Base-by-base conservation (phyloP, 106 monocot species). In the Dendrobium nobile region DNA sequence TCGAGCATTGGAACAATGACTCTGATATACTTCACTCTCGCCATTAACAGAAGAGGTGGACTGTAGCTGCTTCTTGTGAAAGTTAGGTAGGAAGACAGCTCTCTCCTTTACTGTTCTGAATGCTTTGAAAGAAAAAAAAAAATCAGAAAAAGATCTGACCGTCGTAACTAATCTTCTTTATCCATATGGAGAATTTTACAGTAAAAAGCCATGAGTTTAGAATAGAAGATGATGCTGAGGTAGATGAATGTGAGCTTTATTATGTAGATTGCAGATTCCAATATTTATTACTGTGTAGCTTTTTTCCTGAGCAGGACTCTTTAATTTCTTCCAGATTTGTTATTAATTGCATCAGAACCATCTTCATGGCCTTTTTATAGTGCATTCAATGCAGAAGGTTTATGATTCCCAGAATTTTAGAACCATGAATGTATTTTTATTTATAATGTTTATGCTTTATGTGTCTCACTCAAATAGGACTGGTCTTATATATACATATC, bases 1-100 rank as follows among this genome's bases (percentile, higher is more conserved):
- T 95, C 93, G 4, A 88, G 95, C 88, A 82, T 93, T 70, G 95
- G 95, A 75, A 91, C 95, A 19, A 93, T 91, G 91, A 91, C 90
- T 86, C 89, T 95, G 55, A 95, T 95, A 80, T 95, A 93, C 56
- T 95, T 87, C 85, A 95, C 95, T 13, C 89, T 95, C 17, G 85
- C 95, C 33, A 95, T 95, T 54, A 85, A 88, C 75, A 40, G 82
- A 78, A 86, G 83, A 83, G 84, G 80, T 41, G 75, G 84, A 73
- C 72, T 58, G 20, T 87, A 54, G 83, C 70, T 73, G 40, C 41
- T 42, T 20, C 22, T 68, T 41, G 43, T 27, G 45, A 64, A 51
- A 51, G 55, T 43, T 64, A 44, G 4, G 44, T 44, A 74, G 19
- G 74, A 44, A 20, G 20, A 42, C 74, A 20, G 7, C 26, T n/a